A percentile compares a stretch with the other conserved stretches of the same genome.
These are phyloP conservation scores for Sorghum bicolor DNA, from an alignment of 176 grass and related monocot species.

Conservation along the genomic window Sorghum_bicolor_NCBIv3 NC_012870.2:75848501-75849000, in stretches of 20 bases:
- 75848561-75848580: constrained; percentile 37
- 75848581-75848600: constrained; percentile 1
- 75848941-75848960: not conserved
- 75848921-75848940: constrained; percentile 3
- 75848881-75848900: constrained; percentile 37
- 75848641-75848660: not conserved
- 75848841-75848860: constrained; percentile 55
- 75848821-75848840: constrained; percentile 56
- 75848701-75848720: not conserved
- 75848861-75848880: constrained; percentile 51
- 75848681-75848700: not conserved
- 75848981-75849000: constrained; percentile 42
- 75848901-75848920: not conserved
- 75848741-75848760: not conserved
- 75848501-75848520: not conserved
- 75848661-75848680: constrained; percentile 2
- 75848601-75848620: constrained; percentile 16
- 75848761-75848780: constrained; percentile 24
- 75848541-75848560: not conserved
- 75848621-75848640: constrained; percentile 26
- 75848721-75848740: not conserved
- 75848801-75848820: constrained; percentile 30
- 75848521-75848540: not conserved
- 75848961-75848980: constrained; percentile 43
- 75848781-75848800: constrained; percentile 52